phyloP scores from a whole-genome alignment of 352 stramenopile genomes.

The Aphanomyces stellatus region DNA sequence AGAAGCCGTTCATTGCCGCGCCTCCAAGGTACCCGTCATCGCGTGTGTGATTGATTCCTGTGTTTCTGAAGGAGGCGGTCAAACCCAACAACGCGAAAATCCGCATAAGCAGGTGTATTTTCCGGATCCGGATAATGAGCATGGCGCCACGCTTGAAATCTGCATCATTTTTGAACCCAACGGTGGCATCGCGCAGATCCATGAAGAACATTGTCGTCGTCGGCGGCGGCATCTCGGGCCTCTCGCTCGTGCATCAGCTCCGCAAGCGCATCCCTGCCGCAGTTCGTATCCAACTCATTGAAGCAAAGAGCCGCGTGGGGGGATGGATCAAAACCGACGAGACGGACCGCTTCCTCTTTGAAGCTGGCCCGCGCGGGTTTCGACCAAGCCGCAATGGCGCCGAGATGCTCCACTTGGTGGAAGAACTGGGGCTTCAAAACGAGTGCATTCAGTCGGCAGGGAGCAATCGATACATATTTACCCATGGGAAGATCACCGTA shows the following conservation, averaged over 20 bases:
- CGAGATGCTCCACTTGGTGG: conserved; percentile 76
- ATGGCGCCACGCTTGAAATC: not conserved
- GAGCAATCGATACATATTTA: conserved; percentile 67
- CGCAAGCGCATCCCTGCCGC: conserved; percentile 33
- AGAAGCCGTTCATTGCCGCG: not conserved
- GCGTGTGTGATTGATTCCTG: not conserved
- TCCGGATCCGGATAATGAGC: not conserved
- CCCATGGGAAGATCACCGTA: conserved; percentile 57
- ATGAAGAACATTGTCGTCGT: conserved; percentile 65
- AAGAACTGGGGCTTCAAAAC: conserved; percentile 56
- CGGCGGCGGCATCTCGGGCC: conserved; percentile 69
- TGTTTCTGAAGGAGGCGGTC: not conserved
- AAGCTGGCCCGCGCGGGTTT: conserved; percentile 76
- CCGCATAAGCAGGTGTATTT: not conserved
- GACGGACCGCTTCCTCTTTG: conserved; percentile 61
- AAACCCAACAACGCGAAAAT: not conserved
- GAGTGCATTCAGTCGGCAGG: conserved; percentile 51
- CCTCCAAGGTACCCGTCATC: not conserved
- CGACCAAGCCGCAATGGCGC: conserved; percentile 74
- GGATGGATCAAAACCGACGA: conserved; percentile 64
- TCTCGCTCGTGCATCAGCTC: conserved; percentile 70
- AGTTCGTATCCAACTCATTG: conserved; percentile 56
- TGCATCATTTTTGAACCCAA: not conserved
- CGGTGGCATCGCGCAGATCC: not conserved
- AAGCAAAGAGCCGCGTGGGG: conserved; percentile 38